These are phyloP conservation scores for Stephania cephalantha DNA, from an alignment of 164 flowering plant species.

Conservation along the genomic window DNA sequence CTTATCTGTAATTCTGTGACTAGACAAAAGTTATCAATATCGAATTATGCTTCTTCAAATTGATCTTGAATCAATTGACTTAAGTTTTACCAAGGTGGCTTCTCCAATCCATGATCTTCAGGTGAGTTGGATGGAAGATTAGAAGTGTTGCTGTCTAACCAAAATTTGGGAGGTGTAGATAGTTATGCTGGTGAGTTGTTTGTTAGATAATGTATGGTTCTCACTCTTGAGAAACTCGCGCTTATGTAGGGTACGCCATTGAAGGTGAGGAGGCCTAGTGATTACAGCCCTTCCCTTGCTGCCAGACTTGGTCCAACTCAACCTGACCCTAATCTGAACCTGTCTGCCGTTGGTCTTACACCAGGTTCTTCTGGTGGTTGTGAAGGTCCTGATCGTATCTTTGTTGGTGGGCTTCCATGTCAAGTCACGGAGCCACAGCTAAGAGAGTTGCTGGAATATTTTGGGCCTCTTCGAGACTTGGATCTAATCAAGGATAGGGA, in stretches of 20 bases:
- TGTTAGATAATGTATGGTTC: neutral
- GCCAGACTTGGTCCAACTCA: conserved; percentile 88
- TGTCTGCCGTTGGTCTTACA: conserved; percentile 77
- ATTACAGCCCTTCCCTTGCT: conserved; percentile 91
- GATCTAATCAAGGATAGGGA: conserved; percentile 89
- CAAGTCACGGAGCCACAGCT: conserved; percentile 73
- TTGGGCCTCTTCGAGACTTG: conserved; percentile 79
- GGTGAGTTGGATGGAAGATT: neutral
- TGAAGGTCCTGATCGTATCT: conserved; percentile 88
- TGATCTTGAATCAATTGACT: too few relatives aligned
- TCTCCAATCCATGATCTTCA: too few relatives aligned
- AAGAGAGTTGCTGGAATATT: conserved; percentile 71
- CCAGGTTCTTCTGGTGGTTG: conserved; percentile 82
- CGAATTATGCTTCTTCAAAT: too few relatives aligned
- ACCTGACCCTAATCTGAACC: conserved; percentile 73
- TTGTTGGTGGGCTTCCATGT: conserved; percentile 88
- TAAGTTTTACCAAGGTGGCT: too few relatives aligned
- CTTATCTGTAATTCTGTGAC: too few relatives aligned
- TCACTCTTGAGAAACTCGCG: neutral
- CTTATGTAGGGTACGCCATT: conserved; percentile 68
- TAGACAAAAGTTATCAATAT: too few relatives aligned
- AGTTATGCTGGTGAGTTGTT: neutral
- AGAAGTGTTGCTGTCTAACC: neutral
- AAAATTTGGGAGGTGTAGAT: neutral
- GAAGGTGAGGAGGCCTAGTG: conserved; percentile 88